Conservation (phyloP, 371 early-diverging fungal genomes). For the Rhizopus sp. region DNA sequence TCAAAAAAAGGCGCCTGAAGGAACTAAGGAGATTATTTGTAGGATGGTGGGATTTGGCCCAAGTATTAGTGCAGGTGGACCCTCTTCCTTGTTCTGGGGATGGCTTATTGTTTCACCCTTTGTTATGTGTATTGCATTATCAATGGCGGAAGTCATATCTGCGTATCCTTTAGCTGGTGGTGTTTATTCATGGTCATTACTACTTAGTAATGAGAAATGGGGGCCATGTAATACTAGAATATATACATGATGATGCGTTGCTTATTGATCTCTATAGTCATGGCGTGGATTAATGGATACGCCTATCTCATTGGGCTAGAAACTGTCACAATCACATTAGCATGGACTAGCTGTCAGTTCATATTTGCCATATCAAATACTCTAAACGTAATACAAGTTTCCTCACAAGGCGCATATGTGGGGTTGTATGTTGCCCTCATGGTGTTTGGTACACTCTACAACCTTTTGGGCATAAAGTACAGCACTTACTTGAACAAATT, state of each 20-base stretch:
- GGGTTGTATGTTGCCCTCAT: conserved; percentile 33
- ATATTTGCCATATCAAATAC: conserved; percentile 27
- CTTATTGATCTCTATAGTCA: conserved; percentile 23
- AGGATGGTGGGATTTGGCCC: conserved; percentile 34
- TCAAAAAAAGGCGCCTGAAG: no score
- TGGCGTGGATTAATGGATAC: conserved; percentile 43
- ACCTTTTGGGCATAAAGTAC: conserved; percentile 34
- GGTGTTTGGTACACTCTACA: conserved; percentile 20
- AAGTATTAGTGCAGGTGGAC: conserved; percentile 36
- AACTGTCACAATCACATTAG: conserved; percentile 34
- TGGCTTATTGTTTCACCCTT: conserved; percentile 38
- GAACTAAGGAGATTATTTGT: background rate
- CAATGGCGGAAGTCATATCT: conserved; percentile 42
- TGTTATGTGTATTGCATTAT: conserved; percentile 36
- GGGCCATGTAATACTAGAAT: conserved; percentile 35
- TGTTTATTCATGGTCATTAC: conserved; percentile 39
- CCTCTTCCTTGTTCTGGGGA: conserved; percentile 41
- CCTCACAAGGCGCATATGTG: conserved; percentile 33
- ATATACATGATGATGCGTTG: background rate
- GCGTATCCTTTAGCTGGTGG: conserved; percentile 41
- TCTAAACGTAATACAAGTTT: conserved; percentile 16
- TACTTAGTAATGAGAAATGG: conserved; percentile 34
- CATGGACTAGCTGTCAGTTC: conserved; percentile 33
- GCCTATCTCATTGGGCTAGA: conserved; percentile 30
- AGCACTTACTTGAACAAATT: conserved; percentile 32